Evolutionary conservation across 371 early-diverging fungal species (phyloP), one percentile per base, ranked within the genome.

Genomic region (Haplosporangium sp.): DNA sequence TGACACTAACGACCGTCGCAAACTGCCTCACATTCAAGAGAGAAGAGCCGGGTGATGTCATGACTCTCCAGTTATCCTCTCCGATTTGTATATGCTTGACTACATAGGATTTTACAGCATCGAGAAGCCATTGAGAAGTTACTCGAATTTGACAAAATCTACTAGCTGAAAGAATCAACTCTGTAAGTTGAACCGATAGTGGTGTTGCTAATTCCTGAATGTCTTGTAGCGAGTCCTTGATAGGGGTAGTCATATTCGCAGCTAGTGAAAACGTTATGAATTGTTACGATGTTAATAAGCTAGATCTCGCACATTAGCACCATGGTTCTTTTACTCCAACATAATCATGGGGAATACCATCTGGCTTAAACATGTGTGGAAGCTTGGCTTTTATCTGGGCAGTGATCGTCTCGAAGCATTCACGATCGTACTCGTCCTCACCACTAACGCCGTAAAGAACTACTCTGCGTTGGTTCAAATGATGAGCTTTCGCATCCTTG

Each of bases 51-150:
- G 95, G 94, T 0, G 90, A 89, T 0, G 94, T 92, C 83, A 93
- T 92, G 44, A 92, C 93, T 58, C 92, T 86, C 95, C 95, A 95
- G 69, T 95, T 95, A 69, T 94, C 91, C 63, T 88, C 91, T 15
- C 93, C 94, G 45, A 95, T 92, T 61, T 86, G 83, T 34, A 93
- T 88, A 40, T 89, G 90, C 67, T 92, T 90, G 56, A 94, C 95
- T 15, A 94, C 90, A 83, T 85, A 94, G 56, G 86, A 85, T 37
- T 87, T 88, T 10, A 90, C 90, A 40, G 91, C 83, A 17, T 85
- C 86, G 48, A 91, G 62, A 8, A 93, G 77, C 88, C 92, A 93
- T 63, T 88, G 83, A 34, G 85, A 75, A 0, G 89, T 87, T 20
- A 89, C 86, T 4, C 86, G 82, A 17, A 88, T 63, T 34, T 89